Base-by-base conservation (phyloP, 331 rosid species). In the Erythrophleum ivorense region DNA sequence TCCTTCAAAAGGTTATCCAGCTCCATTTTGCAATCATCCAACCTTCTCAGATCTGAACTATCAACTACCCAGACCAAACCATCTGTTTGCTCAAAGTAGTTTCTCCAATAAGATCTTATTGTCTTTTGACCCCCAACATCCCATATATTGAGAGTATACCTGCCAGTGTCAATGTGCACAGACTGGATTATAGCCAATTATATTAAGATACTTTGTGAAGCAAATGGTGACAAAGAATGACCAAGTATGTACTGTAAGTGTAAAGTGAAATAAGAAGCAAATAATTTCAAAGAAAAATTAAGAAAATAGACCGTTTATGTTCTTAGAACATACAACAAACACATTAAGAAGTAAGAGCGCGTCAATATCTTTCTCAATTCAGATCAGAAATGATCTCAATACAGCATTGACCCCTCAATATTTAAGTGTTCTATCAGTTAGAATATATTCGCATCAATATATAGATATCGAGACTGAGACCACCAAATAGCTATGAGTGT, bases 81-180 rank as follows among this genome's bases (percentile, higher is more conserved):
- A 86, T 95, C 98, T 38, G 97, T 93, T 83, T 95, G 96, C 95
- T 95, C 98, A 76, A 90, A 93, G 84, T 95, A 95, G 89, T 95
- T 93, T 87, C 97, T 90, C 97, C 97, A 91, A 73, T 93, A 95
- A 18, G 98, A 95, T 88, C 98, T 87, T 75, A 95, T 95, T 4
- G 98, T 93, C 71, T 91, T 93, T 46, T 91, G 98, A 72, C 98
- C 98, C 49, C 98, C 98, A 59, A 93, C 96, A 87, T 95, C 98
- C 98, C 98, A 95, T 83, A 95, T 91, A 78, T 95, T 93, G 62
- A 95, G 94, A n/a, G 88, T 86, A 82, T 95, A 95, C 92, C 95
- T 94, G 84, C 57, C 84, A 85, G 29, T 69, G 19, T 71, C 84
- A 75, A 55, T 68, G n/a, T 41, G 73, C 4, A 78, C 68, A 60